These are phyloP conservation scores for Nicotiana undulata DNA, from an alignment of 257 asterid genomes.

Conservation along the genomic window DNA sequence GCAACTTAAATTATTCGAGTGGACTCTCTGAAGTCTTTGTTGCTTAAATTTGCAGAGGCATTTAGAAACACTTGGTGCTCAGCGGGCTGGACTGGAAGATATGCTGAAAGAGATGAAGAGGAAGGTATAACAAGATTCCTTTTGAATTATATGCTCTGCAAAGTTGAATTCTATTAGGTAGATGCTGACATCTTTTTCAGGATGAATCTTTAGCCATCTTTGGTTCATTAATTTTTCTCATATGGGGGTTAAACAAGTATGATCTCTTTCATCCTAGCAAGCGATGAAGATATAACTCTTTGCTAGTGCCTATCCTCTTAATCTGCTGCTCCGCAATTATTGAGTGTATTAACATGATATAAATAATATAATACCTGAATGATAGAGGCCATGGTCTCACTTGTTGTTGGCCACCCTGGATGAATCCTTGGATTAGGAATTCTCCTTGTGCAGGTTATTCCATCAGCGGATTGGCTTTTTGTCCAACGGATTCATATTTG, in stretches of 20 bases:
- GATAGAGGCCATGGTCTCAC: background rate
- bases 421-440: background rate
- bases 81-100: constrained; percentile 21
- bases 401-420: background rate
- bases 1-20: background rate
- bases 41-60: constrained; percentile 14
- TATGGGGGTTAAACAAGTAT: background rate
- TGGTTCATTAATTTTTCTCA: background rate
- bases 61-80: constrained; percentile 20
- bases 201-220: background rate
- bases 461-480: background rate
- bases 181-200: background rate
- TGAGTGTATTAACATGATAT: background rate
- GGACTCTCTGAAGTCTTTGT: background rate
- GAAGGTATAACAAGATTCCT: constrained; percentile 6
- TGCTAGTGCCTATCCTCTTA: background rate
- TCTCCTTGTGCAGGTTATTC: background rate
- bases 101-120: constrained; percentile 25
- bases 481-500: background rate
- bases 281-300: background rate
- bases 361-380: background rate
- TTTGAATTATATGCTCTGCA: background rate
- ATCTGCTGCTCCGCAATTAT: background rate
- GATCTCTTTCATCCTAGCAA: background rate
- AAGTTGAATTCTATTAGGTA: background rate